A percentile compares a stretch with the other conserved stretches of the same genome.
These are phyloP conservation scores for Crithidia acanthocephali DNA, from an alignment of 208 protist species.

Conservation along the genomic window DNA sequence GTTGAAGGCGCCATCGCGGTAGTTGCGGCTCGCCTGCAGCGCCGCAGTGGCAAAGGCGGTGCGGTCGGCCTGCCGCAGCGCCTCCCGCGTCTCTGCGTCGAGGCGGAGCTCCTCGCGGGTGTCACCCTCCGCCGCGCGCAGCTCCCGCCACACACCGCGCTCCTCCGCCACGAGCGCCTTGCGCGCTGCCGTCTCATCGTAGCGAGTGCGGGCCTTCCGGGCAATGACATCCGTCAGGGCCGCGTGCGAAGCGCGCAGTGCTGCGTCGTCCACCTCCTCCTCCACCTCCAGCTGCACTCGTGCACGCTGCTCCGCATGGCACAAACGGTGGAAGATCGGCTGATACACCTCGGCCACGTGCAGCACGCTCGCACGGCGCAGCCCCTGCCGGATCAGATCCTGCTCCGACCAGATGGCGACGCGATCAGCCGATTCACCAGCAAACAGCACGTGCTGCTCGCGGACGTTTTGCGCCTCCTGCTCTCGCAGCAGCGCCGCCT, in stretches of 20 bases:
- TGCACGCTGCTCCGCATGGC: background rate
- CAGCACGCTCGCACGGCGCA: constrained; percentile 13
- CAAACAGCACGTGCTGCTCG: constrained; percentile 27
- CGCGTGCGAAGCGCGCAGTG: background rate
- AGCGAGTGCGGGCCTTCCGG: constrained; percentile 10
- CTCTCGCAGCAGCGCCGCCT: constrained; percentile 39
- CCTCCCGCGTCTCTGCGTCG: constrained; percentile 18
- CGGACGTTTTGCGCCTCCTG: constrained; percentile 33
- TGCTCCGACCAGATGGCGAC: constrained; percentile 44
- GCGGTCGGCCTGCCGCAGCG: constrained; percentile 13
- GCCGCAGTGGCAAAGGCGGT: constrained; percentile 1
- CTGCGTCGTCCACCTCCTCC: constrained; percentile 30
- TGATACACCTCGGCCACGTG: constrained; percentile 16
- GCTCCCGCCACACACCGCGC: constrained; percentile 18
- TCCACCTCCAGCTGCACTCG: constrained; percentile 34
- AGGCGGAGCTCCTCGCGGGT: constrained; percentile 33
- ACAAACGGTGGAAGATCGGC: constrained; percentile 7
- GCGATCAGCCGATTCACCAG: constrained; percentile 43
- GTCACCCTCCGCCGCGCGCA: constrained; percentile 28
- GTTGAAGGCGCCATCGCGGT: constrained; percentile 15
- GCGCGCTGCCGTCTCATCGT: constrained; percentile 23
- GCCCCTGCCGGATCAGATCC: constrained; percentile 26
- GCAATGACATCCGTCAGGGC: constrained; percentile 3
- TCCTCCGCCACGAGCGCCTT: constrained; percentile 21
- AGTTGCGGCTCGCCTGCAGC: constrained; percentile 1